phyloP scores from a whole-genome alignment of 306 rosid genomes.

The Cicer cuneatum region DNA sequence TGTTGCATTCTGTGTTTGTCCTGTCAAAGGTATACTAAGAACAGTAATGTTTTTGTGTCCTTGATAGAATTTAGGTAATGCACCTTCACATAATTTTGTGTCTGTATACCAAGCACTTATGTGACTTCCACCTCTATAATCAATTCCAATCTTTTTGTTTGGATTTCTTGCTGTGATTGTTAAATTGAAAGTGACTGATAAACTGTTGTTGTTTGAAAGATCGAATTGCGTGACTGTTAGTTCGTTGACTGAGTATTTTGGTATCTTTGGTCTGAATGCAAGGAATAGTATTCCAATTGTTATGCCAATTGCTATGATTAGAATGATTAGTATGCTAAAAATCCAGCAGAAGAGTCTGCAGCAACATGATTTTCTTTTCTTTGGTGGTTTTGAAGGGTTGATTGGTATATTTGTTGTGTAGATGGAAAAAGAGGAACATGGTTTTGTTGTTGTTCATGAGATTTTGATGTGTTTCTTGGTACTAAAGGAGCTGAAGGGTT shows the following conservation, averaged over 20 bases:
- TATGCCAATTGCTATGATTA: constrained; percentile 43
- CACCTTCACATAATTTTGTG: constrained; percentile 62
- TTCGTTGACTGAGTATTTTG: constrained; percentile 62
- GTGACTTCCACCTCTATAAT: constrained; percentile 76
- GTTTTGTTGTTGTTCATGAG: constrained; percentile 48
- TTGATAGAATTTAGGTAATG: constrained; percentile 78
- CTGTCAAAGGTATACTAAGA: constrained; percentile 54
- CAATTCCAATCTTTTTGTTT: constrained; percentile 77
- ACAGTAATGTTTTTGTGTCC: constrained; percentile 77
- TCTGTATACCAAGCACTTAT: constrained; percentile 65
- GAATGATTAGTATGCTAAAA: constrained; percentile 42
- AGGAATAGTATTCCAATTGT: constrained; percentile 51
- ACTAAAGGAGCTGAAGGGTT: constrained; percentile 67
- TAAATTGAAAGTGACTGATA: constrained; percentile 59
- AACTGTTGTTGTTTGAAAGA: constrained; percentile 39
- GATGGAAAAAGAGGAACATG: neutral
- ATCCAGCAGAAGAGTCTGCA: constrained; percentile 47
- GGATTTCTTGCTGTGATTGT: constrained; percentile 71
- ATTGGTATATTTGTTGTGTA: constrained; percentile 47
- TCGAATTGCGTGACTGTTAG: constrained; percentile 53
- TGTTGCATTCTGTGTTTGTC: constrained; percentile 58
- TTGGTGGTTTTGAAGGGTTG: constrained; percentile 62
- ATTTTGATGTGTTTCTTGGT: constrained; percentile 54
- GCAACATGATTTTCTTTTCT: constrained; percentile 55
- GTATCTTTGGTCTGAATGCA: constrained; percentile 47